Conservation (phyloP, 805 yeast genomes). For the Kockiozyma suomiensis region DNA sequence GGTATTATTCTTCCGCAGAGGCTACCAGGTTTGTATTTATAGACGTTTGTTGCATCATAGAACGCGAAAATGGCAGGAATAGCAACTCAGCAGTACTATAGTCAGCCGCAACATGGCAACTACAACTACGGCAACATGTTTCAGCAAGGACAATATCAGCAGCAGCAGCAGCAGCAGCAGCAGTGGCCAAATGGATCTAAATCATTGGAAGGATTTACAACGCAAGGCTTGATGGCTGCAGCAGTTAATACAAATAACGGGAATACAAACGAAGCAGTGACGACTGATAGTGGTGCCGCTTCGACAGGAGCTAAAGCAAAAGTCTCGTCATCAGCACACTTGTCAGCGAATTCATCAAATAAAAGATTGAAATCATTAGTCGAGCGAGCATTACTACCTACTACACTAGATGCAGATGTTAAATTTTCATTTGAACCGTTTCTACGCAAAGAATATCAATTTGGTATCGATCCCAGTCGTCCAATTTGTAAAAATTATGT, state of each 20-base stretch:
- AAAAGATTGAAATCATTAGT: neutral
- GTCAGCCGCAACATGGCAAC: constrained; percentile 1
- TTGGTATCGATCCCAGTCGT: constrained; percentile 84
- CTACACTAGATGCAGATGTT: neutral
- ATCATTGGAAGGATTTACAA: too few relatives aligned
- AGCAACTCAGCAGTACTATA: constrained; percentile 10
- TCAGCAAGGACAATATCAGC: constrained; percentile 5
- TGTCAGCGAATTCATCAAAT: neutral
- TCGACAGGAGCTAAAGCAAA: constrained; percentile 5
- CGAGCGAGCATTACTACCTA: neutral
- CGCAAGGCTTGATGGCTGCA: too few relatives aligned
- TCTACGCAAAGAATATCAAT: constrained; percentile 73
- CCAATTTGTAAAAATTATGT: constrained; percentile 81
- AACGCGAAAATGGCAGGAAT: constrained; percentile 1
- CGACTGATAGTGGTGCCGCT: constrained; percentile 2
- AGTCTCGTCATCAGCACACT: neutral
- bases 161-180: constrained; percentile 11
- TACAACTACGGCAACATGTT: neutral
- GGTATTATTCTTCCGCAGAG: too few relatives aligned
- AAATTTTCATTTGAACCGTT: constrained; percentile 77
- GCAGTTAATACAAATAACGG: neutral
- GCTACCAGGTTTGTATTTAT: too few relatives aligned
- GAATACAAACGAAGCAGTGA: neutral
- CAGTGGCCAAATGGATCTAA: neutral
- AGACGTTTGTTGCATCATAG: neutral